phyloP scores from a whole-genome alignment of 345 rosid genomes.

The Gossypium raimondii region DNA sequence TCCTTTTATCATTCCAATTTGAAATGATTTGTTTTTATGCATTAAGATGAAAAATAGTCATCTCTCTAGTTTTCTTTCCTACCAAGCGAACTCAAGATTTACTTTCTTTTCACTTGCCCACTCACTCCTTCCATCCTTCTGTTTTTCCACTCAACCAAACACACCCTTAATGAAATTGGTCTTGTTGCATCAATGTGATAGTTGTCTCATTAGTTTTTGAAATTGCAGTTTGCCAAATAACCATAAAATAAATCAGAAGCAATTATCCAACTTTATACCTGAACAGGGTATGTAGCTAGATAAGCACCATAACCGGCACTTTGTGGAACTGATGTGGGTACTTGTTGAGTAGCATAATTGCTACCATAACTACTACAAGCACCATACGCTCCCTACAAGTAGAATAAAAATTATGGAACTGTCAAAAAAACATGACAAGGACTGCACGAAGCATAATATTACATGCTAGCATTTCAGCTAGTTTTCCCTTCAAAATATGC shows the following conservation, averaged over 20 bases:
- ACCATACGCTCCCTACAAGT: constrained; percentile 59
- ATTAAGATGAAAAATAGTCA: too few species aligned
- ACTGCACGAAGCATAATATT: not conserved
- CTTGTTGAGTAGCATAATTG: constrained; percentile 59
- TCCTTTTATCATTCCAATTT: too few species aligned
- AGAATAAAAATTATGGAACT: not conserved
- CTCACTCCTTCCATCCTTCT: too few species aligned
- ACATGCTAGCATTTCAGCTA: not conserved
- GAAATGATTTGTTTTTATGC: too few species aligned
- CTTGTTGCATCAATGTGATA: not conserved
- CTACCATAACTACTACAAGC: constrained; percentile 67
- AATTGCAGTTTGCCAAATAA: not conserved
- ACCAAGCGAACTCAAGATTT: too few species aligned
- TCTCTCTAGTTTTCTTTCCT: too few species aligned
- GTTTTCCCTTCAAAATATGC: not conserved
- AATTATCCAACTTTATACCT: constrained; percentile 38
- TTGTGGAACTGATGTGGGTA: constrained; percentile 64
- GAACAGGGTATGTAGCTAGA: constrained; percentile 68
- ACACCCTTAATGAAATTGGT: not conserved
- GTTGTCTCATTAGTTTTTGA: not conserved
- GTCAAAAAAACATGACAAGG: not conserved
- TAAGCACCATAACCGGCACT: constrained; percentile 67
- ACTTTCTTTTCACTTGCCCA: too few species aligned
- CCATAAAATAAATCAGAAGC: not conserved
- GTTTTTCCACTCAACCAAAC: too few species aligned